Evolutionary conservation across 2,329 filamentous ascomycete genomes (phyloP), one percentile per base, ranked within the genome.

Genomic region (Trichoderma hamatum): DNA sequence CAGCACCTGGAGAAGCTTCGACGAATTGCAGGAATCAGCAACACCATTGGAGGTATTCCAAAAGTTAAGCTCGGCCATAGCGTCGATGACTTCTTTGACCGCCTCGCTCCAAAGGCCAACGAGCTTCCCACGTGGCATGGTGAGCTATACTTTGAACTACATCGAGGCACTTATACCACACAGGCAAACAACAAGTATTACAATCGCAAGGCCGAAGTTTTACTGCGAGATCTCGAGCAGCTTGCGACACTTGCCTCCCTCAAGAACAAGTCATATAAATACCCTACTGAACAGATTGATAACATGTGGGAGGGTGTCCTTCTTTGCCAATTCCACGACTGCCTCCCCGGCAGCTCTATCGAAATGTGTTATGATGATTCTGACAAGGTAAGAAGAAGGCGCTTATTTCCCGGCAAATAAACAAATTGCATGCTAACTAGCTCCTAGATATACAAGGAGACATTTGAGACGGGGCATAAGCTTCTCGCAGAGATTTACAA

Each of bases 331-430:
- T 99, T 99, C 84, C 96, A 99, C 73, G 96, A 99, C 78, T 98
- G 96, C 78, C 85, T 99, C 63, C 96, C 96, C 0, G 96, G 96
- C 68, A 97, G 93, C 77, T 92, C 89, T 39, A 98, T 99, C 74
- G 94, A 96, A 79, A 97, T 98, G 94, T 97, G 94, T 79, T 98
- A 98, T 75, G 93, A 97, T 78, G 96, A 99, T 77, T 97, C 94
- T 3, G 92, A 97, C 77, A 87, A 94, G 81, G 87, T 88, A 79
- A 78, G 81, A 43, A 19, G 13, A 14, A 14, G 1, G 13, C 7
- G 5, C 55, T 43, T 26, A 10, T 10, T 9, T n/a, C 9, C 10
- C 16, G 3, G 19, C 21, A 13, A 19, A n/a, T 46, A 32, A 36
- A 24, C 30, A 21, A 6, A 19, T 30, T 21, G n/a, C 10, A 51